Percentiles rank a stretch among this genome's conserved stretches.
phyloP scores from a whole-genome alignment of 2,329 filamentous ascomycete genomes.

The Monosporascus sp. region DNA sequence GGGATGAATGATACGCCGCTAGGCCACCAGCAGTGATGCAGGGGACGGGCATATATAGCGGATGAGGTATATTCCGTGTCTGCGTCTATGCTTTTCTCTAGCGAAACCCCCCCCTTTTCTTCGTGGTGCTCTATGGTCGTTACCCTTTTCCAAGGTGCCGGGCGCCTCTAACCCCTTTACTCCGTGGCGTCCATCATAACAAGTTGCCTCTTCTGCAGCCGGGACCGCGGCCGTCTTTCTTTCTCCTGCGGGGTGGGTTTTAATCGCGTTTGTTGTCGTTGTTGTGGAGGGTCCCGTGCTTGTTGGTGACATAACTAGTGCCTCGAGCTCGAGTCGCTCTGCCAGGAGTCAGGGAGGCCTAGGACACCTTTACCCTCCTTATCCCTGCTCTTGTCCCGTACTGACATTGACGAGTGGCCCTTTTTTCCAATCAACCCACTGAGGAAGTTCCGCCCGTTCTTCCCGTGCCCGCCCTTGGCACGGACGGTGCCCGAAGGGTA shows the following conservation, averaged over 20 bases:
- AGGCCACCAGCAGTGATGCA: not conserved
- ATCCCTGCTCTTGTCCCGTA: slow-evolving; percentile 25
- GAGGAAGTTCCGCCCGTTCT: slow-evolving; percentile 37
- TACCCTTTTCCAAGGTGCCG: not conserved
- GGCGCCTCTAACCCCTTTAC: not conserved
- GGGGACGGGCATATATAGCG: not conserved
- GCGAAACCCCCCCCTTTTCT: too few species aligned
- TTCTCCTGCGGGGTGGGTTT: not conserved
- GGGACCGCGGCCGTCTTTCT: not conserved
- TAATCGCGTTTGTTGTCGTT: slow-evolving; percentile 2
- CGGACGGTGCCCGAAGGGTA: slow-evolving; percentile 29
- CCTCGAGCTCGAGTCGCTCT: slow-evolving; percentile 25
- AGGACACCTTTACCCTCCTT: slow-evolving; percentile 22
- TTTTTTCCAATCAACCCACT: slow-evolving; percentile 36
- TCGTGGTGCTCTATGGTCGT: not conserved
- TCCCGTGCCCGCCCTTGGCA: slow-evolving; percentile 28
- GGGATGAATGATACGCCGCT: too few species aligned
- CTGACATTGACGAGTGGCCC: slow-evolving; percentile 12
- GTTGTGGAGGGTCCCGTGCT: slow-evolving; percentile 3
- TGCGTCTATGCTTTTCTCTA: not conserved
- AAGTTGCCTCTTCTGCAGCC: not conserved
- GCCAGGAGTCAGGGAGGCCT: slow-evolving; percentile 26
- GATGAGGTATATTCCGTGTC: not conserved
- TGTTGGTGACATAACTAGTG: slow-evolving; percentile 25
- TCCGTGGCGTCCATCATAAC: not conserved